phyloP scores from a whole-genome alignment of 2,329 filamentous ascomycete species.

The Tolypocladium capitatum region DNA sequence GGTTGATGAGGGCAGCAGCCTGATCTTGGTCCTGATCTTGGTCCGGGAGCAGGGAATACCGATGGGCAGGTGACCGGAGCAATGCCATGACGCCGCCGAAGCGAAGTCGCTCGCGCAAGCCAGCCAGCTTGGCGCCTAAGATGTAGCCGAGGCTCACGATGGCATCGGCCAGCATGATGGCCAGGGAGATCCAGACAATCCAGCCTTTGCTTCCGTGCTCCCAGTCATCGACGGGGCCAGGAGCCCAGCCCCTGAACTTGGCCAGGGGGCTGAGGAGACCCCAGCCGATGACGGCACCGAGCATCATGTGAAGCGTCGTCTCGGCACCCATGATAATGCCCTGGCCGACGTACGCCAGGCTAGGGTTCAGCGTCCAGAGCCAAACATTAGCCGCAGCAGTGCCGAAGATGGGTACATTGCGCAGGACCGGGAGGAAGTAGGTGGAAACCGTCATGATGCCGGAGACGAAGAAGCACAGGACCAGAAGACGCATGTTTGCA shows the following conservation, averaged over 20 bases:
- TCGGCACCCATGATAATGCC: constrained; percentile 97
- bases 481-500: constrained; percentile 38
- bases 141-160: constrained; percentile 75
- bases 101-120: background rate
- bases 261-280: constrained; percentile 79
- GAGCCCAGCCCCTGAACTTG: constrained; percentile 77
- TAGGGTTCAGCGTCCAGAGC: constrained; percentile 95
- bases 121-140: constrained; percentile 4
- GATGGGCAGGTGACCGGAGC: constrained; percentile 6
- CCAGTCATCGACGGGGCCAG: constrained; percentile 78
- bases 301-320: constrained; percentile 88
- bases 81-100: background rate
- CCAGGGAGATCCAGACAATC: constrained; percentile 94
- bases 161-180: constrained; percentile 93
- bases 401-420: constrained; percentile 80
- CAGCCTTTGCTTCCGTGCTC: constrained; percentile 88
- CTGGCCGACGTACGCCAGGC: constrained; percentile 92
- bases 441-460: constrained; percentile 64
- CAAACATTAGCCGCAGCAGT: constrained; percentile 59
- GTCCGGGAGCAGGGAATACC: constrained; percentile 11
- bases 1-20: background rate
- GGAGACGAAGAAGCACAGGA: constrained; percentile 45
- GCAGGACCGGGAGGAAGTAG: constrained; percentile 78
- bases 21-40: background rate
- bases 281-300: constrained; percentile 85